Evolutionary conservation across 768 basidiomycete species (phyloP), one percentile per base, ranked within the genome.

Genomic region (Pleurotus citrinopileatus): DNA sequence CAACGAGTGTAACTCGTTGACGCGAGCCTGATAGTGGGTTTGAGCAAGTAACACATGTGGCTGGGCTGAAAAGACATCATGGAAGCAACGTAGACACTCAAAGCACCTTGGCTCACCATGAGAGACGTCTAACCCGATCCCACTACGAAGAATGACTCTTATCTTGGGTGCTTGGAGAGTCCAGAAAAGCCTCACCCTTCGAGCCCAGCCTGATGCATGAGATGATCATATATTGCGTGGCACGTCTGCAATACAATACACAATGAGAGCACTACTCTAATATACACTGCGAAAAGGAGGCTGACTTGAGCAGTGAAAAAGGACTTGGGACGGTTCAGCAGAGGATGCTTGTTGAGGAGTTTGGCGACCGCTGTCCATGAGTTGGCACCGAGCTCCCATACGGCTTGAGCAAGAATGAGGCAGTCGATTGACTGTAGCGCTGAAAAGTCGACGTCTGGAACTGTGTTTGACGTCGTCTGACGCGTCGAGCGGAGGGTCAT

Each of bases 351-450:
- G 15, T 79, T 73, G 17, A 96, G 78, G 5, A 89, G 59, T 38
- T 78, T 78, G 19, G 88, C 77, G 7, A 95, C 82, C 4, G 76
- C 67, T 29, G 75, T 62, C 94, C 94, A 94, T 3, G 77, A 76
- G 42, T 77, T 70, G 29, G 83, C 73, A 12, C 94, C 93, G 53
- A 86, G 75, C 64, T 94, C 90, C 69, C 90, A 90, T 38, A 91
- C 86, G 0, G 91, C 86, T 70, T 97, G 94, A 1, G 93, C 83
- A 45, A 96, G 79, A 25, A 97, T 70, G 46, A 97, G 85, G 54
- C 82, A 76, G 70, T 95, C 92, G 51, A 89, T 51, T 8, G 48
- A 34, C 29, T 51, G 29, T 15, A 51, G 48, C 10, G 65, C 58
- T 61, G 60, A 32, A 67, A 65, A 6, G 58, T 36, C 26, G 38